Conservation (phyloP, 2,329 filamentous ascomycete genomes). For the Fusarium cicatricum region DNA sequence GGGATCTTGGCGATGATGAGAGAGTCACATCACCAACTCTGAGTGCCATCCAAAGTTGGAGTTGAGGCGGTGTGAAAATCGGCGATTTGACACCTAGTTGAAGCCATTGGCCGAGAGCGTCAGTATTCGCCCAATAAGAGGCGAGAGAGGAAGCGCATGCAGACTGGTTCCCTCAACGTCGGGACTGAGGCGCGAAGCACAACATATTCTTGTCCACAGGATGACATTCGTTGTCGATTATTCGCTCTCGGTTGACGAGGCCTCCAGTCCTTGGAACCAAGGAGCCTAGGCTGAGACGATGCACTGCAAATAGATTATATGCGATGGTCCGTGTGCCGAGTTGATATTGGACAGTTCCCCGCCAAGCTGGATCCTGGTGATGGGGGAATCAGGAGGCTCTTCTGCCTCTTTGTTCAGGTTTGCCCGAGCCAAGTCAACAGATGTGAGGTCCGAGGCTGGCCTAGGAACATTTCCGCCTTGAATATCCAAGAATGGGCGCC, state of each 20-base stretch:
- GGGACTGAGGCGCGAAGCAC: not conserved
- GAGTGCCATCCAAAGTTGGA: too few species aligned
- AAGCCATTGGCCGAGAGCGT: not conserved
- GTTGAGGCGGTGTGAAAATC: not conserved
- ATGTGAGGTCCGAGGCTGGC: not conserved
- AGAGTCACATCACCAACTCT: not conserved
- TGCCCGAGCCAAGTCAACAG: not conserved
- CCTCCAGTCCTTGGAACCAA: too few species aligned
- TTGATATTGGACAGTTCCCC: not conserved
- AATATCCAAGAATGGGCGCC: not conserved
- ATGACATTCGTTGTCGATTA: not conserved
- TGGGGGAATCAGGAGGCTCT: not conserved
- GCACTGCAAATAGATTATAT: not conserved
- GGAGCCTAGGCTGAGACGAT: not conserved
- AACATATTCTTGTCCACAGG: slow-evolving; percentile 1
- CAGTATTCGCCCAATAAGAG: slow-evolving; percentile 8
- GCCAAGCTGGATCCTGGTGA: not conserved
- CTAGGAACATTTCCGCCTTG: not conserved
- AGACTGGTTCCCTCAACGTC: slow-evolving; percentile 3
- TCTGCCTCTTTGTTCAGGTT: not conserved
- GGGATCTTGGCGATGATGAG: not conserved
- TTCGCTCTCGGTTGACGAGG: too few species aligned
- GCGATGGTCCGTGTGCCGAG: slow-evolving; percentile 8
- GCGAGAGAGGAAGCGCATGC: not conserved
- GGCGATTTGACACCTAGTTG: not conserved